These are phyloP conservation scores for Mortierella sp. DNA, from an alignment of 371 early-diverging fungal genomes.

Conservation along the genomic window DNA sequence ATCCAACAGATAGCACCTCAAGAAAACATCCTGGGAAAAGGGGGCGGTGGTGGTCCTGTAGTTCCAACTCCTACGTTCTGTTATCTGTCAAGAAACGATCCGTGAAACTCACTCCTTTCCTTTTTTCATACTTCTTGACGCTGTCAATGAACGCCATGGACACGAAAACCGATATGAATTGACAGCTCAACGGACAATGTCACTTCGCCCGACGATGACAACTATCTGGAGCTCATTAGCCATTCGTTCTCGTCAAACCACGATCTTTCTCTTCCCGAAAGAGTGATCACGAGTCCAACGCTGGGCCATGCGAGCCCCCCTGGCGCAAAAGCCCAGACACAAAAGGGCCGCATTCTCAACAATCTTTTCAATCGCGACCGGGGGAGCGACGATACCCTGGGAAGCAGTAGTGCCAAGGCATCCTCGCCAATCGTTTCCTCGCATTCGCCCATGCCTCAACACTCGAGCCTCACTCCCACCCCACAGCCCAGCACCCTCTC, in stretches of 20 bases:
- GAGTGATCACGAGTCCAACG: constrained; percentile 22
- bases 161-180: neutral
- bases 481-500: neutral
- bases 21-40: neutral
- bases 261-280: constrained; percentile 77
- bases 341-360: constrained; percentile 23
- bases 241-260: constrained; percentile 89
- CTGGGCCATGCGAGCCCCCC: neutral
- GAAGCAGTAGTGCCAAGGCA: neutral
- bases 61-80: neutral
- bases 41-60: neutral
- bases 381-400: constrained; percentile 32
- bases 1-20: neutral
- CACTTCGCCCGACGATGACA: constrained; percentile 13
- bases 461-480: neutral
- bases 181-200: constrained; percentile 16
- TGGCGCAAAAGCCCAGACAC: neutral
- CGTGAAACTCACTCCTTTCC: neutral
- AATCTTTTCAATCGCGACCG: constrained; percentile 23
- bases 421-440: constrained; percentile 21
- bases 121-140: neutral
- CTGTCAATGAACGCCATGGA: no score
- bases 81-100: neutral
- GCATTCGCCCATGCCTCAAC: constrained; percentile 15
- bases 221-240: constrained; percentile 83